Conservation (phyloP, 768 basidiomycete genomes). For the Russula lepida region DNA sequence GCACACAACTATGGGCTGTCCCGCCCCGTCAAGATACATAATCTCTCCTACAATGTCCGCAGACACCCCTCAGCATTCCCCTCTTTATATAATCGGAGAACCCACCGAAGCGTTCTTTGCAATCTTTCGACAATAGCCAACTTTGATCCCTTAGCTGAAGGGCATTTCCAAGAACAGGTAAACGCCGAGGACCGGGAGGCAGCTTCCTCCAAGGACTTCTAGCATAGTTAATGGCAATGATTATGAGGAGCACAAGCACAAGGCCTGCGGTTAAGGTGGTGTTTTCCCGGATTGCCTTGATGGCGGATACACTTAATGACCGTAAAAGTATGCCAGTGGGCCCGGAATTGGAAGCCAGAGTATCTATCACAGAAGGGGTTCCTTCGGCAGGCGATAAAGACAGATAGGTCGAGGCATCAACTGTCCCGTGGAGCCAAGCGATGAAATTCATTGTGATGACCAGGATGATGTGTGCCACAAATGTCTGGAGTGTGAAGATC, state of each 20-base stretch:
- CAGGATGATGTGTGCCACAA: neutral
- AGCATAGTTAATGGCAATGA: neutral
- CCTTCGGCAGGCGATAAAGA: no score
- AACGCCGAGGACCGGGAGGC: neutral
- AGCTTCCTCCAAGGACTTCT: constrained; percentile 5
- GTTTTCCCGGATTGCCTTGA: neutral
- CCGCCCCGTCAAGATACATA: constrained; percentile 21
- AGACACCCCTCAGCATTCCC: neutral
- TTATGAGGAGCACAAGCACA: neutral
- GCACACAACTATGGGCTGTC: constrained; percentile 16
- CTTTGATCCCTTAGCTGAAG: neutral
- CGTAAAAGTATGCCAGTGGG: neutral
- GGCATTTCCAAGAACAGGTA: neutral
- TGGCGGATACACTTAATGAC: neutral
- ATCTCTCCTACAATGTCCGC: constrained; percentile 9
- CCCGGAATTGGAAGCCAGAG: neutral
- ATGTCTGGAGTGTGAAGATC: no score
- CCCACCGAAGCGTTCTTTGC: constrained; percentile 1
- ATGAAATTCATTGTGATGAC: neutral
- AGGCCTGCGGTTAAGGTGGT: neutral
- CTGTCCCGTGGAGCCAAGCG: neutral
- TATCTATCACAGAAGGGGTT: no score
- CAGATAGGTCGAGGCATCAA: neutral
- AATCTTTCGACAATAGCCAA: neutral
- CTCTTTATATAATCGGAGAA: neutral